A percentile compares a stretch with the other conserved stretches of the same genome.
These are phyloP conservation scores for Beauveria sp. DNA, from an alignment of 2,329 filamentous ascomycete species.

Conservation along the genomic window DNA sequence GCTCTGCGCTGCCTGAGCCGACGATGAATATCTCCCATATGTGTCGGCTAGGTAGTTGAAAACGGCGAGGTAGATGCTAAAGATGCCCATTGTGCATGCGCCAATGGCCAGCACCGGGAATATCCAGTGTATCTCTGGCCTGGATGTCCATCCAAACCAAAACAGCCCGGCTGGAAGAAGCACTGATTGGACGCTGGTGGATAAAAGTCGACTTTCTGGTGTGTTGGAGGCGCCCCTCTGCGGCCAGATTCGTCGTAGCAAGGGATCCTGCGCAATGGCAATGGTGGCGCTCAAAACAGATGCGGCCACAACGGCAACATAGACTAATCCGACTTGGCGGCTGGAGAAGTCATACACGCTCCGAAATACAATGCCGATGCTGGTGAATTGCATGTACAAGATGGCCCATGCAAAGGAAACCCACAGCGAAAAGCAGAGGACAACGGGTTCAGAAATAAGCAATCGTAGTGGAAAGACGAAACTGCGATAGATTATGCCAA, in stretches of 20 bases:
- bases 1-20: constrained; percentile 76
- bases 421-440: constrained; percentile 89
- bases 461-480: constrained; percentile 74
- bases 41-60: constrained; percentile 91
- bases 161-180: constrained; percentile 70
- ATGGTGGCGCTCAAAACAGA: neutral
- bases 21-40: constrained; percentile 78
- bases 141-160: constrained; percentile 17
- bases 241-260: neutral
- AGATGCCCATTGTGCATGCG: constrained; percentile 52
- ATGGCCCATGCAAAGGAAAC: constrained; percentile 84
- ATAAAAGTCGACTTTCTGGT: constrained; percentile 76
- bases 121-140: constrained; percentile 48
- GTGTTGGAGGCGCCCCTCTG: constrained; percentile 25
- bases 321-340: neutral
- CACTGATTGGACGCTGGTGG: constrained; percentile 66
- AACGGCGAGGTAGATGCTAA: constrained; percentile 75
- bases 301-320: neutral
- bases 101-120: constrained; percentile 30
- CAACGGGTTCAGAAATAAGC: constrained; percentile 66
- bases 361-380: constrained; percentile 32
- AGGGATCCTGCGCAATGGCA: neutral
- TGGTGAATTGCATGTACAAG: constrained; percentile 69
- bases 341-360: constrained; percentile 61
- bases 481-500: constrained; percentile 20